Evolutionary conservation across 352 stramenopile species (phyloP).

Genomic region (Pythium rhizo-oryzae): DNA sequence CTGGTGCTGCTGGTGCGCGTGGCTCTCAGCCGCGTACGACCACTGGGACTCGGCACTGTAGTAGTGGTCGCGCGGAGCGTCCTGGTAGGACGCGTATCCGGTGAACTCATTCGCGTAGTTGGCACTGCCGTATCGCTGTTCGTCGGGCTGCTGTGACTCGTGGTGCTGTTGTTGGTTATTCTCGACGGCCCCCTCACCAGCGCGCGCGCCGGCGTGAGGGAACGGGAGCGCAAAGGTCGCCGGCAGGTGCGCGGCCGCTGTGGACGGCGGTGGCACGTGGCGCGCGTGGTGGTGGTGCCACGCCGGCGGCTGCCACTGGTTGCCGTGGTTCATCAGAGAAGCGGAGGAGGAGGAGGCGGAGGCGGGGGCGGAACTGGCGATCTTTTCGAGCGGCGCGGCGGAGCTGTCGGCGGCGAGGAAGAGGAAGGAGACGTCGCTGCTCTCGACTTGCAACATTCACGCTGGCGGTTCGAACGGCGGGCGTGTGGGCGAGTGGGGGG

Average conservation of each 20-base stretch:
- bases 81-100: conserved; percentile 14
- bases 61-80: conserved; percentile 13
- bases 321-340: conserved; percentile 16
- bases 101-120: conserved; percentile 13
- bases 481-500: neutral
- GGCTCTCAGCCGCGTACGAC: conserved; percentile 19
- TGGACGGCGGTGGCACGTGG: conserved; percentile 14
- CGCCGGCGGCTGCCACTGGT: conserved; percentile 26
- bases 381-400: conserved; percentile 21
- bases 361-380: neutral
- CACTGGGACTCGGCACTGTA: conserved; percentile 17
- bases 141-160: neutral
- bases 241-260: conserved; percentile 10
- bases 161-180: conserved; percentile 5
- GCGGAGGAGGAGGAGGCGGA: neutral
- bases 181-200: no score
- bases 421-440: conserved; percentile 25
- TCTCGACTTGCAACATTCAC: conserved; percentile 34
- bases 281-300: conserved; percentile 20
- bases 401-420: conserved; percentile 24
- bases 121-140: conserved; percentile 15
- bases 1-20: conserved; percentile 8
- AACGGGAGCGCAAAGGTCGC: conserved; percentile 7
- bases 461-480: neutral
- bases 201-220: no score